phyloP scores from a whole-genome alignment of 345 rosid genomes.

The Sapria himalayana region DNA sequence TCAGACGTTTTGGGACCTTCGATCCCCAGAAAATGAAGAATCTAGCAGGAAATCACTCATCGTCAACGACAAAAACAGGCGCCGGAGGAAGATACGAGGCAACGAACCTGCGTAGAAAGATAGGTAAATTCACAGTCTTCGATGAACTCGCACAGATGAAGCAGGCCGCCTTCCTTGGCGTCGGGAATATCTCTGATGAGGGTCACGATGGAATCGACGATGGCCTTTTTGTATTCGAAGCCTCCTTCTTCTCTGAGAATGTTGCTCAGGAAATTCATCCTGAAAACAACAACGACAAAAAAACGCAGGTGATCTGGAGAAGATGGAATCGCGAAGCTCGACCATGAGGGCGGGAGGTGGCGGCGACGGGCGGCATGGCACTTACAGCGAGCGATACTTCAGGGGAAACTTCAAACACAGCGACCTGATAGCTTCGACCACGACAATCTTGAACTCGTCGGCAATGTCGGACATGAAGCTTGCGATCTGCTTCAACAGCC shows the following conservation, averaged over 20 bases:
- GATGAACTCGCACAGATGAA: slow-evolving; percentile 93
- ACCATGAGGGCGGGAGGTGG: too few species aligned
- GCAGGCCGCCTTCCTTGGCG: slow-evolving; percentile 89
- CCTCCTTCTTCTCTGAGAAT: slow-evolving; percentile 99
- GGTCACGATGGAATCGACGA: slow-evolving; percentile 89
- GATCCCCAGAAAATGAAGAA: slow-evolving; percentile 87
- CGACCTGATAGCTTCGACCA: slow-evolving; percentile 96
- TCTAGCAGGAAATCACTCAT: slow-evolving; percentile 17
- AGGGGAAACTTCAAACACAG: slow-evolving; percentile 85
- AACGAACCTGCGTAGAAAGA: slow-evolving; percentile 80
- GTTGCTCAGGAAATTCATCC: slow-evolving; percentile 98
- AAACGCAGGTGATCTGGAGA: too few species aligned
- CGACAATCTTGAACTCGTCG: slow-evolving; percentile 96
- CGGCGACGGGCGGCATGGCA: not conserved
- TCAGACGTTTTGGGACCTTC: slow-evolving; percentile 95
- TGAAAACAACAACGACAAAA: slow-evolving; percentile 17
- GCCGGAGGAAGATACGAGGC: not conserved
- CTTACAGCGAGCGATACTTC: slow-evolving; percentile 93
- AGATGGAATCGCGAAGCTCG: too few species aligned
- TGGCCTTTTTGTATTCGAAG: slow-evolving; percentile 92
- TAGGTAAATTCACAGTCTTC: slow-evolving; percentile 99
- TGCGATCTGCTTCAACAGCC: slow-evolving; percentile 95
- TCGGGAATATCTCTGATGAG: slow-evolving; percentile 98
- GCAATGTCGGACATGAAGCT: slow-evolving; percentile 98
- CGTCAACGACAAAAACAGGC: not conserved